Evolutionary conservation across 352 stramenopile species (phyloP).

Genomic region (Aphanomyces invadans): DNA sequence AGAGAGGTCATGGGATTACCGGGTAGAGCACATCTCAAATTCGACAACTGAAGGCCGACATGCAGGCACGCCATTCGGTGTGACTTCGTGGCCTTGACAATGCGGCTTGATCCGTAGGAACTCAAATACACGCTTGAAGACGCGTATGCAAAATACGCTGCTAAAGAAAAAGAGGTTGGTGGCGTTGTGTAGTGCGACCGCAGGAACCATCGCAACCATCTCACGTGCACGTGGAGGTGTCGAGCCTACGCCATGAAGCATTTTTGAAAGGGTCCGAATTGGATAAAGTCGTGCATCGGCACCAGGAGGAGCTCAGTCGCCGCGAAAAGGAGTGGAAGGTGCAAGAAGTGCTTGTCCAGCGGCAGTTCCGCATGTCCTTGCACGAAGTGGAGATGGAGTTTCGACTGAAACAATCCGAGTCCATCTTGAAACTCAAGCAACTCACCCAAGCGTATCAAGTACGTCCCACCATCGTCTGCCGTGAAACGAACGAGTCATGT

Average conservation of each 20-base stretch:
- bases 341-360: conserved; percentile 6
- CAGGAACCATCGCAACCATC: too few species aligned
- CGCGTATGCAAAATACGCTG: conserved; percentile 14
- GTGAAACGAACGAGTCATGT: not conserved
- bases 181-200: too few species aligned
- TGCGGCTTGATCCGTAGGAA: not conserved
- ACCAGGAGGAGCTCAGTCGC: conserved; percentile 12
- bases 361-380: conserved; percentile 8
- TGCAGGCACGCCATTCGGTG: not conserved
- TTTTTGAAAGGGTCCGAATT: conserved; percentile 9
- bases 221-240: too few species aligned
- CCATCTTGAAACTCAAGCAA: conserved; percentile 19
- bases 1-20: too few species aligned
- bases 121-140: conserved; percentile 13
- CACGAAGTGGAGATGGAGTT: conserved; percentile 25
- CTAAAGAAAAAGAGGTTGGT: conserved; percentile 21
- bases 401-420: conserved; percentile 17
- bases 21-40: conserved; percentile 1
- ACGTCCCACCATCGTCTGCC: not conserved
- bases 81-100: not conserved
- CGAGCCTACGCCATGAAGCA: not conserved
- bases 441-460: conserved; percentile 16
- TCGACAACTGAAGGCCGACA: not conserved
- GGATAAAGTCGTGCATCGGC: not conserved
- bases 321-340: conserved; percentile 16